Evolutionary conservation across 257 asterid species (phyloP).

Genomic region (Primulina huaijiensis): DNA sequence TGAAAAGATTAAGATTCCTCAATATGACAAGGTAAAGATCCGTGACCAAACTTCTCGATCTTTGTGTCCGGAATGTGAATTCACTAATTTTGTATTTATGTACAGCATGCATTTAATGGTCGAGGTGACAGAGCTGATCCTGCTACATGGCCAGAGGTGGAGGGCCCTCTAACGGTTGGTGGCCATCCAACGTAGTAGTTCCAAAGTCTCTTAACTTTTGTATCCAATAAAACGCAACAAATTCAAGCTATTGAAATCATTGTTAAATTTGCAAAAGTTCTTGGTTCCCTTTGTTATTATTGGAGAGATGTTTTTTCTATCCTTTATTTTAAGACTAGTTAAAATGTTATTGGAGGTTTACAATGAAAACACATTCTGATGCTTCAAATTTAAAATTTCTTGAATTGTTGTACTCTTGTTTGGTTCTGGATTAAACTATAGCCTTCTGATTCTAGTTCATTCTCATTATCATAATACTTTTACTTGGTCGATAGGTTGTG

Average conservation of each 20-base stretch:
- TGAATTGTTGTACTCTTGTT: conserved; percentile 6
- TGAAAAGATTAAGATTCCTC: conserved; percentile 81
- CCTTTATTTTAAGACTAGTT: neutral
- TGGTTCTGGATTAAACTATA: conserved; percentile 2
- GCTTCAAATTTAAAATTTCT: neutral
- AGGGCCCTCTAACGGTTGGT: conserved; percentile 89
- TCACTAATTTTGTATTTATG: conserved; percentile 28
- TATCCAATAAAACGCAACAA: neutral
- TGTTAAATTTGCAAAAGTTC: neutral
- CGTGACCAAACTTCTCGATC: conserved; percentile 23
- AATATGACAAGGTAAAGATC: conserved; percentile 70
- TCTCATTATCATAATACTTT: conserved; percentile 10
- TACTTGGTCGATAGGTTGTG: conserved; percentile 43
- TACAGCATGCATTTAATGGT: conserved; percentile 88
- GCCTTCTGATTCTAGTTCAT: neutral
- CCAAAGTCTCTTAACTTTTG: neutral
- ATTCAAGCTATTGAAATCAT: conserved; percentile 7
- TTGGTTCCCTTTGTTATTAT: conserved; percentile 4
- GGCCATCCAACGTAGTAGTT: neutral
- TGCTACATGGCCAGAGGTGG: conserved; percentile 90
- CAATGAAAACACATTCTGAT: neutral
- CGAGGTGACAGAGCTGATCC: conserved; percentile 95
- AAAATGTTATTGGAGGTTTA: neutral
- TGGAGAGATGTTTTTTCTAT: neutral
- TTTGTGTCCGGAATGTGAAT: conserved; percentile 25